Base-by-base conservation (phyloP, 2,329 filamentous ascomycete species). In the Hymenoscyphus albidus region DNA sequence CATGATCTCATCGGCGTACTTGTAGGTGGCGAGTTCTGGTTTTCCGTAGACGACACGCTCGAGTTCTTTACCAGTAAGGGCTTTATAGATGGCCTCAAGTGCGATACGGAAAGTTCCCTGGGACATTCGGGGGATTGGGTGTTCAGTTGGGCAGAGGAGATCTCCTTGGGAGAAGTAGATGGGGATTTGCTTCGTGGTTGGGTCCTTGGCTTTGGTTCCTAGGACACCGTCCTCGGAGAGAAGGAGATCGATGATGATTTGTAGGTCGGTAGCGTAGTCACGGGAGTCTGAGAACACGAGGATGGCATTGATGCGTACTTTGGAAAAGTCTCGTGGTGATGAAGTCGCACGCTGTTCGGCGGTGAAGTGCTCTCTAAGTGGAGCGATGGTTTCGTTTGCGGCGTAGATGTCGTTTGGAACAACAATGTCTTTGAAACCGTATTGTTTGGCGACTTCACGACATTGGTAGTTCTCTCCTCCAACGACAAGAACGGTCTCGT, bases 11-110 rank as follows among this genome's bases (percentile, higher is more conserved):
- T 91, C 88, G 68, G 89, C 89, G 77, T 90, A 91, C 79, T 88
- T 90, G 83, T 91, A 91, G n/a, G 88, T 91, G 5, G 88, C 88
- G 65, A 86, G 72, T 76, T 91, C 88, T 32, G 88, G 88, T 82
- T 91, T 91, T 73, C 88, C 88, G 79, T 91, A 91, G 64, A 91
- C 86, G 40, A 90, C 86, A 81, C 88, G 88, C 82, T 91, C 88
- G 58, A 91, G 85, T 68, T 91, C 88, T 16, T 82, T 82, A 64
- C 88, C 88, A 0, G 88, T 90, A 64, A 90, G 78, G 18, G 87
- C 82, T 77, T 86, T 87, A 82, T 90, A 92, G 79, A 90, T 89
- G 68, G 88, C 87, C 77, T 91, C 88, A 62, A 91, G 82, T 42
- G 86, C 85, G 70, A 91, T 89, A 71, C 88, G 86, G 86, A 91